These are phyloP conservation scores for Trametopsis cervina DNA, from an alignment of 768 basidiomycete genomes.

Conservation along the genomic window DNA sequence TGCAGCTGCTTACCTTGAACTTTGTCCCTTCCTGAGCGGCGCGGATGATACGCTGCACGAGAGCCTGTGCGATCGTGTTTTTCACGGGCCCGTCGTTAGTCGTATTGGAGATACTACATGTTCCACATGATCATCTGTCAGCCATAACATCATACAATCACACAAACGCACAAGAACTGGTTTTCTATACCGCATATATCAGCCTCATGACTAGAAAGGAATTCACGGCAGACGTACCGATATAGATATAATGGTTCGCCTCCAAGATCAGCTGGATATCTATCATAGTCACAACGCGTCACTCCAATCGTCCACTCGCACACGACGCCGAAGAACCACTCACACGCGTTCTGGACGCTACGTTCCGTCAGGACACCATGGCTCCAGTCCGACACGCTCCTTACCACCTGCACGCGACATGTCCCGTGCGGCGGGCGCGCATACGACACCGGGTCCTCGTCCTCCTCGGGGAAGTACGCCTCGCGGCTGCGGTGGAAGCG, in stretches of 20 bases:
- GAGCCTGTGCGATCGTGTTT: constrained; percentile 78
- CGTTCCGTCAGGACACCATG: constrained; percentile 86
- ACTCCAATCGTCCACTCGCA: too few species aligned
- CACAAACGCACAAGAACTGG: constrained; percentile 71
- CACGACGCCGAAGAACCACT: constrained; percentile 25
- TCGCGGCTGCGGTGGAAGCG: constrained; percentile 43
- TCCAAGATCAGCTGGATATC: constrained; percentile 78
- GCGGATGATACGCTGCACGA: constrained; percentile 80
- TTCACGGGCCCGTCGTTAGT: constrained; percentile 52
- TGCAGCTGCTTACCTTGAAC: constrained; percentile 55
- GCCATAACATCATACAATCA: neutral
- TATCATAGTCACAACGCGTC: too few species aligned
- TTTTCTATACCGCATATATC: constrained; percentile 40
- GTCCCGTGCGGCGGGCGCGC: constrained; percentile 38
- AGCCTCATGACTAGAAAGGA: neutral
- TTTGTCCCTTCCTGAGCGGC: constrained; percentile 64
- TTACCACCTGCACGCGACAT: constrained; percentile 72
- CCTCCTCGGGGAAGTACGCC: constrained; percentile 22
- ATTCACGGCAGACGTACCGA: constrained; percentile 65
- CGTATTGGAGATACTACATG: constrained; percentile 68
- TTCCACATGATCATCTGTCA: neutral
- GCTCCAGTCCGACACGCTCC: constrained; percentile 91
- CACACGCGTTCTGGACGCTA: constrained; percentile 92
- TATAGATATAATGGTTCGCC: constrained; percentile 86
- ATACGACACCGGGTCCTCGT: constrained; percentile 36